Base-by-base conservation (phyloP, 805 yeast species). In the Vanderwaltozyma yarrowii region DNA sequence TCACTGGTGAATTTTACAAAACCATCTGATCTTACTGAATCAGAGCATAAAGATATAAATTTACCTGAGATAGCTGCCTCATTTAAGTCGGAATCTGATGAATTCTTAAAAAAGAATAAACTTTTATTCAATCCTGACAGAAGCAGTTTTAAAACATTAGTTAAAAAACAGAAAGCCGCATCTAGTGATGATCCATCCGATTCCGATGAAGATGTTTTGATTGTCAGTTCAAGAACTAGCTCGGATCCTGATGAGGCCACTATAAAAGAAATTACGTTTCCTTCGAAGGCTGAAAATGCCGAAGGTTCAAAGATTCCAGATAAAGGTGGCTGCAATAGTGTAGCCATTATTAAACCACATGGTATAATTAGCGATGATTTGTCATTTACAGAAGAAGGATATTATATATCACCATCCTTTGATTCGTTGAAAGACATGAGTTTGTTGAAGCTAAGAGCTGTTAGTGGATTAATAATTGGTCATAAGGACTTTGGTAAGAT, bases 331-430 rank as follows among this genome's bases (percentile, higher is more conserved):
- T 7, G 23, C 9, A 21, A 21, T 7, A 9, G 9, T 21, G 6
- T 21, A 9, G 6, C 23, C 5, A 14, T 30, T 3, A 16, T 13
- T 12, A 33, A 34, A 21, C 41, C 46, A 10, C 45, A 39, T 14
- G 56, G 54, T 13, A 50, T 52, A 23, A 45, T 46, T 6, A 53
- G 56, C 1, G 71, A 66, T 35, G 67, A 66, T 33, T 65, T 62
- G 33, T 66, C 72, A 35, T 66, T 68, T 21, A 76, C 79, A 39
- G 78, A 76, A 7, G 74, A 80, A 30, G 95, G 88, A 4, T 89
- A 87, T 60, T 89, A 94, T 85, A 78, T 78, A 37, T 73, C 82
- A 5, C 97, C 97, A 17, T 65, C 85, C 3, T 52, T 79, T 30
- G 71, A 75, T 7, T 76, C 75, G 37, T 64, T 89, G 36, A 69